These are phyloP conservation scores for Massariosphaeria phaeospora DNA, from an alignment of 495 filamentous ascomycete species.

Conservation along the genomic window DNA sequence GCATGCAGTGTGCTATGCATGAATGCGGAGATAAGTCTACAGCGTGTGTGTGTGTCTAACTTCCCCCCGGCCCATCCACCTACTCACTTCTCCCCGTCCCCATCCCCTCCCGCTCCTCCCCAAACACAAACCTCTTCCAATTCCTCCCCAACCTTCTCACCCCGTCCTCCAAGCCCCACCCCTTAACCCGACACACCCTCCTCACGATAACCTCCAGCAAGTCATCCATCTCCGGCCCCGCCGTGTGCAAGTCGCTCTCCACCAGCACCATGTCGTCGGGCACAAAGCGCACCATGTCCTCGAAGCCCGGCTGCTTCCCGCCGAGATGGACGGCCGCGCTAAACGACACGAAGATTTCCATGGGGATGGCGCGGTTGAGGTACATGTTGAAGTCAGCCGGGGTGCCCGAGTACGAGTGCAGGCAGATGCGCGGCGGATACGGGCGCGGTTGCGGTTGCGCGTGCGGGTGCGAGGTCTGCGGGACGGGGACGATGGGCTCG, in stretches of 20 bases:
- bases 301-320: constrained; percentile 48
- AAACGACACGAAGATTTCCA: constrained; percentile 82
- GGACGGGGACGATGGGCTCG: background rate
- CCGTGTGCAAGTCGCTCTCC: constrained; percentile 86
- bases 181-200: constrained; percentile 69
- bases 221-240: constrained; percentile 76
- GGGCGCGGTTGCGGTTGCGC: constrained; percentile 43
- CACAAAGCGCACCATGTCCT: constrained; percentile 64
- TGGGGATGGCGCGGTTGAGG: constrained; percentile 65
- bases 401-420: constrained; percentile 91
- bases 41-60: no score
- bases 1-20: no score
- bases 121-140: constrained; percentile 77
- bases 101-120: constrained; percentile 34
- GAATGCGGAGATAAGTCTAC: no score
- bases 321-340: constrained; percentile 78
- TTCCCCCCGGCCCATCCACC: no score
- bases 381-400: constrained; percentile 73
- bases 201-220: constrained; percentile 67
- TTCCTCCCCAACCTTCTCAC: constrained; percentile 65
- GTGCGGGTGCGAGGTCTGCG: background rate
- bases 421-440: constrained; percentile 84
- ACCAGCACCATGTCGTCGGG: constrained; percentile 75
- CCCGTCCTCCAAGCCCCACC: constrained; percentile 71
- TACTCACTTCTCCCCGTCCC: no score